These are phyloP conservation scores for Globisporangium iwayamae DNA, from an alignment of 352 stramenopile genomes.

Conservation along the genomic window DNA sequence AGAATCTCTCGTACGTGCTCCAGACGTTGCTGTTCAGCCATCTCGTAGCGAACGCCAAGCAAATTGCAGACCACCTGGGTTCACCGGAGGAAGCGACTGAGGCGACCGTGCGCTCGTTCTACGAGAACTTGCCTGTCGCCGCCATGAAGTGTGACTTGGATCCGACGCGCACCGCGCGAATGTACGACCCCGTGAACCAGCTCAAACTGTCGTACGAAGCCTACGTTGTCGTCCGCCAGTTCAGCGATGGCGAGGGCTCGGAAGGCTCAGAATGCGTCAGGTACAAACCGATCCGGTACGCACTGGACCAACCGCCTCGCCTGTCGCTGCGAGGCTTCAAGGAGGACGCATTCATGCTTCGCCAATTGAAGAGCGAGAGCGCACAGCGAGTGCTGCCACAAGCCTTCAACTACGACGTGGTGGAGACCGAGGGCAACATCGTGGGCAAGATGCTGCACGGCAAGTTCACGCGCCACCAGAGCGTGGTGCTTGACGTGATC, in stretches of 20 bases:
- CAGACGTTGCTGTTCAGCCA: conserved; percentile 29
- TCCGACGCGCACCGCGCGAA: conserved; percentile 50
- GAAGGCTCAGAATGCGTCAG: conserved; percentile 32
- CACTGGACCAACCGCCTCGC: conserved; percentile 38
- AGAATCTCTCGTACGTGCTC: conserved; percentile 44
- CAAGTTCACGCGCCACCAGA: conserved; percentile 20
- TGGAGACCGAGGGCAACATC: neutral
- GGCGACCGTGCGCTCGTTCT: conserved; percentile 42
- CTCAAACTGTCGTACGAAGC: conserved; percentile 80
- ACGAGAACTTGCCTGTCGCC: conserved; percentile 54
- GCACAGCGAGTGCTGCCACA: neutral
- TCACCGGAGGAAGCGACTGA: too few species aligned
- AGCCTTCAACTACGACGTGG: conserved; percentile 15
- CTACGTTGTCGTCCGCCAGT: conserved; percentile 47
- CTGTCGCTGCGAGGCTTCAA: conserved; percentile 45
- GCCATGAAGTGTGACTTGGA: conserved; percentile 77
- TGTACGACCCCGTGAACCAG: conserved; percentile 56
- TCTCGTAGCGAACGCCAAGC: conserved; percentile 33
- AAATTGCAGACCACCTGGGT: conserved; percentile 15
- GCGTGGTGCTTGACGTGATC: conserved; percentile 23
- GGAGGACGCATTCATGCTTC: neutral
- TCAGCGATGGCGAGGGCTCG: conserved; percentile 19
- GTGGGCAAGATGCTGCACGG: neutral
- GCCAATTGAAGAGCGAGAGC: neutral
- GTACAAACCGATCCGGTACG: conserved; percentile 80